Conservation (phyloP, 1,284 basidiomycete species). For the Sporisorium scitamineum region DNA sequence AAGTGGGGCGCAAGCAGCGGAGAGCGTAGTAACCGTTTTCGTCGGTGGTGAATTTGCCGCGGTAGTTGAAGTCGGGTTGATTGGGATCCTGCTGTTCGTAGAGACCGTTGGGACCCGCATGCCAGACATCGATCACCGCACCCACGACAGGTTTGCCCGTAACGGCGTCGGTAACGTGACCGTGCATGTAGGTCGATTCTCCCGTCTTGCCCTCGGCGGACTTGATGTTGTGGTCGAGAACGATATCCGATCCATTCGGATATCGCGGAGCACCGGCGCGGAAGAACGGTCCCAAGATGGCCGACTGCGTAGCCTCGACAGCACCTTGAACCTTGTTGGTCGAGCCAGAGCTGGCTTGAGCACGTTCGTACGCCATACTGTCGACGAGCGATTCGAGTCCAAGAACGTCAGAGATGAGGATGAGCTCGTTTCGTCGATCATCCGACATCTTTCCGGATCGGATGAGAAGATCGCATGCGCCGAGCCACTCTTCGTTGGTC, state of each 20-base stretch:
- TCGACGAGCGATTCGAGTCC: conserved; percentile 70
- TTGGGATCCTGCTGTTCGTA: conserved; percentile 70
- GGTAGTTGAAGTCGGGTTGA: conserved; percentile 69
- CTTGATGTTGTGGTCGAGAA: conserved; percentile 58
- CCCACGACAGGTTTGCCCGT: conserved; percentile 68
- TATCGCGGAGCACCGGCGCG: conserved; percentile 66
- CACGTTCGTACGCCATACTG: conserved; percentile 39
- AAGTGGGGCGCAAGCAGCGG: conserved; percentile 67
- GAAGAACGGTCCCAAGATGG: conserved; percentile 70
- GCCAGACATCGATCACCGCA: conserved; percentile 70
- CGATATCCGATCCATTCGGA: conserved; percentile 60
- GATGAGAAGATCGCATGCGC: conserved; percentile 68
- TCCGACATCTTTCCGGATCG: conserved; percentile 69
- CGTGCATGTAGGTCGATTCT: conserved; percentile 65
- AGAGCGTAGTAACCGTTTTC: conserved; percentile 65
- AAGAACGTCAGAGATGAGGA: conserved; percentile 70
- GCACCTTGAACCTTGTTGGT: conserved; percentile 32
- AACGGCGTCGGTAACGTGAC: conserved; percentile 59
- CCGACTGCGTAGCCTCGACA: conserved; percentile 43
- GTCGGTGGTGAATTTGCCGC: conserved; percentile 68
- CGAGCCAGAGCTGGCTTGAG: conserved; percentile 20
- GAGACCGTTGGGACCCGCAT: conserved; percentile 69
- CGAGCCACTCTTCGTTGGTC: conserved; percentile 69
- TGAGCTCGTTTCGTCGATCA: conserved; percentile 70
- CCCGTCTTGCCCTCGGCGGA: conserved; percentile 61